Conservation (phyloP, 1,284 basidiomycete species). For the Puccinia brachypodii region DNA sequence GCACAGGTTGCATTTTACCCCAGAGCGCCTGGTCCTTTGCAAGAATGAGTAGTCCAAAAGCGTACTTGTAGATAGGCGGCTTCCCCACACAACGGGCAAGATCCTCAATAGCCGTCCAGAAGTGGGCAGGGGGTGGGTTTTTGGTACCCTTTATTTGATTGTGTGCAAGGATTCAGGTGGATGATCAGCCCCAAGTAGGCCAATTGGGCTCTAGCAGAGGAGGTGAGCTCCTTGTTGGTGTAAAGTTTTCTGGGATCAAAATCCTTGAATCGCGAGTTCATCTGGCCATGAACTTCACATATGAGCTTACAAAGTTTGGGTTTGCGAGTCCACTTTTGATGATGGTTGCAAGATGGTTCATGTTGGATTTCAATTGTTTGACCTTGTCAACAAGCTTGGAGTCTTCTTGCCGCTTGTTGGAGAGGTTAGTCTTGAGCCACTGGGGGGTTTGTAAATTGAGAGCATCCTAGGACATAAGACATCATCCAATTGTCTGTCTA, state of each 20-base stretch:
- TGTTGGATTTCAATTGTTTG: not conserved
- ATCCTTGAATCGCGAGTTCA: not conserved
- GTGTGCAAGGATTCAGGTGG: not conserved
- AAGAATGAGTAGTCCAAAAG: not conserved
- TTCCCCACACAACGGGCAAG: not conserved
- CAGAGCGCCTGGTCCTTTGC: not conserved
- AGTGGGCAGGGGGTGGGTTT: not conserved
- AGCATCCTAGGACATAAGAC: not conserved
- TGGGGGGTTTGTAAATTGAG: not conserved
- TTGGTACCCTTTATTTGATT: not conserved
- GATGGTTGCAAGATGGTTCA: not conserved
- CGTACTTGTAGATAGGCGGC: not conserved
- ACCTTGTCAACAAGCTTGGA: not conserved
- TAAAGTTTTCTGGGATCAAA: not conserved
- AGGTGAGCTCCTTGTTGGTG: not conserved
- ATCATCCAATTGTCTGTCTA: not conserved
- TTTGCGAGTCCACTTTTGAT: not conserved
- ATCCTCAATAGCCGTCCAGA: not conserved
- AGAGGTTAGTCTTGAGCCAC: not conserved
- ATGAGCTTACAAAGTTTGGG: not conserved
- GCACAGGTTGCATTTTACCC: not conserved
- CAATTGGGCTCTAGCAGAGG: too few relatives aligned
- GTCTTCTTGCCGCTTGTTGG: not conserved
- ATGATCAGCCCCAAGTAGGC: too few relatives aligned
- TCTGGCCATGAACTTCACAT: not conserved